A percentile compares a stretch with the other conserved stretches of the same genome.
Evolutionary conservation across 2,329 filamentous ascomycete genomes (phyloP).

Genomic region (Neurospora sp.): DNA sequence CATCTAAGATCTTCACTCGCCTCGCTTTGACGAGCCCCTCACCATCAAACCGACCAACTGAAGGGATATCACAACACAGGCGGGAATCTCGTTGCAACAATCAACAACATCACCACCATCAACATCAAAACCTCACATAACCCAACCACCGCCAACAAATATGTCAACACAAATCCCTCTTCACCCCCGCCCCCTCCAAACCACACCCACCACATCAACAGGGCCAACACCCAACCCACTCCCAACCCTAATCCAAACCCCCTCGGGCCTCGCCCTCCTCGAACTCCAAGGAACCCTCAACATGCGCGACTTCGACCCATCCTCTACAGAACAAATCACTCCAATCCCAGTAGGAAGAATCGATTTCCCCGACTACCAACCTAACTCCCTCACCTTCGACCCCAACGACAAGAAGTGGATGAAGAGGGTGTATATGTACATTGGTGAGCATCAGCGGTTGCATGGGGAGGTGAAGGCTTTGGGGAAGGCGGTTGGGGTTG

Average conservation of each 20-base stretch:
- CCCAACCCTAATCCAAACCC: constrained; percentile 77
- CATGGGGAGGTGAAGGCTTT: constrained; percentile 87
- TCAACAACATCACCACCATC: background rate
- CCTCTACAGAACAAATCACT: constrained; percentile 15
- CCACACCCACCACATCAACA: background rate
- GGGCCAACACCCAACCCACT: constrained; percentile 40
- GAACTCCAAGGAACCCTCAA: constrained; percentile 92
- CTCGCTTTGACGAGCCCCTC: background rate
- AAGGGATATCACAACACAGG: background rate
- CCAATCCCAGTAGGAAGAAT: constrained; percentile 32
- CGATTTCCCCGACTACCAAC: constrained; percentile 47
- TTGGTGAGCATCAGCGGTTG: constrained; percentile 81
- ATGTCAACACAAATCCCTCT: background rate
- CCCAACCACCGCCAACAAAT: background rate
- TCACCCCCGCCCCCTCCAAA: background rate
- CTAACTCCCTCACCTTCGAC: constrained; percentile 32
- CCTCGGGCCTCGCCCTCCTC: constrained; percentile 76
- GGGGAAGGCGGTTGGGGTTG: constrained; percentile 65
- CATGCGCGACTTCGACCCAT: constrained; percentile 39
- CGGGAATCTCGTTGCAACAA: background rate
- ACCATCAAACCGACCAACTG: background rate
- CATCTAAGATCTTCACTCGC: background rate
- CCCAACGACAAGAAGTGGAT: constrained; percentile 63
- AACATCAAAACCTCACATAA: background rate
- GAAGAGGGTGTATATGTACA: constrained; percentile 79